These are phyloP conservation scores for Colletotrichum chrysophilum DNA, from an alignment of 2,329 filamentous ascomycete species.

Conservation along the genomic window DNA sequence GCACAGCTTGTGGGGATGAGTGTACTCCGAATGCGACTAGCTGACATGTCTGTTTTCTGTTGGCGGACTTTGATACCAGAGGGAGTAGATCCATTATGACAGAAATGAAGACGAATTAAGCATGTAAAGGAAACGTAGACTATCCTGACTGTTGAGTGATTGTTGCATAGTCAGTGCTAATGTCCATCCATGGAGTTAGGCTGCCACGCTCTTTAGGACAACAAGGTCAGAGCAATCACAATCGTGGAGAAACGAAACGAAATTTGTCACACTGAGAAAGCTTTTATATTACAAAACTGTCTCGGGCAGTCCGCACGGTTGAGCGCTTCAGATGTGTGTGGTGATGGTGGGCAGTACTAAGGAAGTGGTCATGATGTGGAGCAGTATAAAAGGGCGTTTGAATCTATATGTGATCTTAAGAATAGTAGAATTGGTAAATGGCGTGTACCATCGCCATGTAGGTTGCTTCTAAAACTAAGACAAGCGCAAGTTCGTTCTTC, in stretches of 20 bases:
- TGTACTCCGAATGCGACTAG: accelerated
- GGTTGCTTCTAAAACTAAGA: too few relatives aligned
- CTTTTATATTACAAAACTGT: not conserved
- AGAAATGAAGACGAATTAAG: too few relatives aligned
- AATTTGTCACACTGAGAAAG: accelerated
- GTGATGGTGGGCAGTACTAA: accelerated
- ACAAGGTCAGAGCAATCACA: not conserved
- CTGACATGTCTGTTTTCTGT: not conserved
- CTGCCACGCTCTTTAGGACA: too few relatives aligned
- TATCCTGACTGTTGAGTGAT: too few relatives aligned
- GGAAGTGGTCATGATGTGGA: not conserved
- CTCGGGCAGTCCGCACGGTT: accelerated
- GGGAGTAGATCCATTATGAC: accelerated
- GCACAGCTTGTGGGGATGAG: not conserved
- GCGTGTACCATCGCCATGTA: too few relatives aligned
- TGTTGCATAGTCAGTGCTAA: too few relatives aligned
- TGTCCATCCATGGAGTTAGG: too few relatives aligned
- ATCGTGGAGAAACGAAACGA: not conserved
- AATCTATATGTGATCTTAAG: accelerated
- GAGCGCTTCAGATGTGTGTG: not conserved
- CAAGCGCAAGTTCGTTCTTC: too few relatives aligned
- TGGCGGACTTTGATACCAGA: too few relatives aligned
- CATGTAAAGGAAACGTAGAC: too few relatives aligned
- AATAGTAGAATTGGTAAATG: too few relatives aligned
- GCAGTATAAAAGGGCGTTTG: not conserved